A percentile compares a stretch with the other conserved stretches of the same genome.
Evolutionary conservation across 805 yeast genomes (phyloP).

Genomic region (Diddensiella transvaalensis): DNA sequence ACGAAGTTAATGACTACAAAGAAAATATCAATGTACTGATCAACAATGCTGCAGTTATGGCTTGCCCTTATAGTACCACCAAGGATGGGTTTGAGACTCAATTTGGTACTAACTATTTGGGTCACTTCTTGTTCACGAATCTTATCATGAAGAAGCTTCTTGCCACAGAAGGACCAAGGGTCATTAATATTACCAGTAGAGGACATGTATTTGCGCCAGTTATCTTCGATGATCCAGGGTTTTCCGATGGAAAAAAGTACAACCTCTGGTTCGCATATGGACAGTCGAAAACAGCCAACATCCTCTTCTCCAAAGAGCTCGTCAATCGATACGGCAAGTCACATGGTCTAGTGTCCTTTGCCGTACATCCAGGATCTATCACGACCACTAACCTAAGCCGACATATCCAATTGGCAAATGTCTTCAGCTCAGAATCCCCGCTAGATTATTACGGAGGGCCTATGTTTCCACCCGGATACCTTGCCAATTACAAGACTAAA

Average conservation of each 20-base stretch:
- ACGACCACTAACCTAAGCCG: conserved; percentile 12
- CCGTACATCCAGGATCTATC: conserved; percentile 16
- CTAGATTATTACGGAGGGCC: too few relatives aligned
- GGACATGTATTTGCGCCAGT: conserved; percentile 12
- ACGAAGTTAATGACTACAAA: conserved; percentile 3
- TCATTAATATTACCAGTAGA: conserved; percentile 6
- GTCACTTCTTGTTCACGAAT: conserved; percentile 68
- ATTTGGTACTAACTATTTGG: too few relatives aligned
- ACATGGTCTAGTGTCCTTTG: conserved; percentile 9
- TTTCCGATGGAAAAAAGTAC: conserved; percentile 8
- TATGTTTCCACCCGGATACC: conserved; percentile 2
- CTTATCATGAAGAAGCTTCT: conserved; percentile 13
- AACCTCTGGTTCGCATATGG: conserved; percentile 15
- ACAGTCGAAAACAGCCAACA: conserved; percentile 17
- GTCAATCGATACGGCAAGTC: conserved; percentile 1
- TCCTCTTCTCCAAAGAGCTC: conserved; percentile 10
- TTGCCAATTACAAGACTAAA: too few relatives aligned
- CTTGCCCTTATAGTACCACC: too few relatives aligned
- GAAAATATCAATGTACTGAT: conserved; percentile 55
- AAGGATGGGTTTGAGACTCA: too few relatives aligned
- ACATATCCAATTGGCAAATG: conserved; percentile 6
- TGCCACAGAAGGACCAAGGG: conserved; percentile 6
- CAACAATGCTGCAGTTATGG: conserved; percentile 78
- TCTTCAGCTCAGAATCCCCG: conserved; percentile 4
- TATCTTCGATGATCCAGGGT: conserved; percentile 11